Percentiles rank a stretch among this genome's conserved stretches.
Conservation (phyloP, 1,284 basidiomycete genomes). For the Cutaneotrichosporon mucoides region DNA sequence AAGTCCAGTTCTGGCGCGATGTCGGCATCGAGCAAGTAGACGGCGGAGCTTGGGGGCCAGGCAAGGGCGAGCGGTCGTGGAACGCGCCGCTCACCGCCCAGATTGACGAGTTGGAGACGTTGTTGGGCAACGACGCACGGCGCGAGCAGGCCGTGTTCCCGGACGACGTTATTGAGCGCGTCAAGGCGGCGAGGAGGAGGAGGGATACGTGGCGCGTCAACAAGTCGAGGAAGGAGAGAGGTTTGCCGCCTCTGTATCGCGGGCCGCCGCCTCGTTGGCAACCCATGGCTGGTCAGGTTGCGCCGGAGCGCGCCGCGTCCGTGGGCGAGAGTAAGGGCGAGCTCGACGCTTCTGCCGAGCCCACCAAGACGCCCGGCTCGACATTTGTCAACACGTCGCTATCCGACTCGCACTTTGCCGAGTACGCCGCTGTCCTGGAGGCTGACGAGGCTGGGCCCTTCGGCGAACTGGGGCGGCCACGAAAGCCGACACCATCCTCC, state of each 20-base stretch:
- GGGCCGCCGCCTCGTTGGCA: too few species aligned
- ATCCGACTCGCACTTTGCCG: too few species aligned
- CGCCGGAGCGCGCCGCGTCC: too few species aligned
- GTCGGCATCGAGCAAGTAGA: not conserved
- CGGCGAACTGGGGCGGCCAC: too few species aligned
- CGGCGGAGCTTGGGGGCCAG: not conserved
- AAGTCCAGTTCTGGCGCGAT: slow-evolving; percentile 52
- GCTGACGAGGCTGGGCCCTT: too few species aligned
- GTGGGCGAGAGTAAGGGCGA: too few species aligned
- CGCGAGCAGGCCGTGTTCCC: not conserved
- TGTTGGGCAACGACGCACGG: not conserved
- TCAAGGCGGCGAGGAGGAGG: not conserved
- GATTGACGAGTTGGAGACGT: not conserved
- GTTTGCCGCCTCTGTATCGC: not conserved
- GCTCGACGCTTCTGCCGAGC: too few species aligned
- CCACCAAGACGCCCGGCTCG: too few species aligned
- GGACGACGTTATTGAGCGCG: not conserved
- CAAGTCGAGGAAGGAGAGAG: not conserved
- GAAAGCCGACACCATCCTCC: too few species aligned
- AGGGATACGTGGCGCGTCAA: not conserved
- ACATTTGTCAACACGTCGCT: too few species aligned
- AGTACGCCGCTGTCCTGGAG: too few species aligned
- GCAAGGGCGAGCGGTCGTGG: not conserved
- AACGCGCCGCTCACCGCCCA: not conserved
- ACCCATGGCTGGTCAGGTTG: too few species aligned